Evolutionary conservation across 805 yeast genomes (phyloP), one percentile per base, ranked within the genome.

Genomic region (Millerago galiae): DNA sequence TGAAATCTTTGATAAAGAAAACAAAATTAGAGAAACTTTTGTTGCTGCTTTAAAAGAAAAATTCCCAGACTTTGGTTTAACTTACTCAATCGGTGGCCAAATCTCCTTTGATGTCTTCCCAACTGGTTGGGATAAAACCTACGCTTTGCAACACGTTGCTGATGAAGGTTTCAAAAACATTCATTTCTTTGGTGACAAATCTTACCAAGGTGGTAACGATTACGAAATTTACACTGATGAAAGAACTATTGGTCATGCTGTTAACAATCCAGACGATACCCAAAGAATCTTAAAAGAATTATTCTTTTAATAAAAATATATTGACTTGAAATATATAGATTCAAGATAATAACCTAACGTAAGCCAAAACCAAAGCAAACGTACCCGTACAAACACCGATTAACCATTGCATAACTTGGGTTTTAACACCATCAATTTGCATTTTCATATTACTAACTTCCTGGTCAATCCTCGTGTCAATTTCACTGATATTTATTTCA

Each of bases 41-140:
- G 98, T 93, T 50, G 71, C 68, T 41, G 96, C 95, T 41, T 76
- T 93, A 62, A 85, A 77, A 69, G 77, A 78, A 62, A 77, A 81
- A 60, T 93, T 93, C 75, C 67, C 91, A 44, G 91, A 90, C 67
- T 73, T 73, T 59, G 84, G 83, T 43, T 77, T 93, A 62, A 91
- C 98, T 54, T 93, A 84, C 77, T 93, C 99, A 46, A 93, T 93
- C 53, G 99, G 99, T 67, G 99, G 99, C 57, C 98, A 93, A 77
- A 93, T 93, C 66, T 91, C 98, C 29, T 93, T 93, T 60, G 99
- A 93, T 61, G 98, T 93, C 51, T 93, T 93, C 91, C 99, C 99
- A 73, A 87, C 96, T 51, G 99, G 99, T 62, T 93, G 99, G 99
- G 99, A 93, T 71, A 93, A 93, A 79, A 93, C 99, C 49, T 93